These are phyloP conservation scores for Kodamaea sp. DNA, from an alignment of 1,139 yeast genomes.

Conservation along the genomic window DNA sequence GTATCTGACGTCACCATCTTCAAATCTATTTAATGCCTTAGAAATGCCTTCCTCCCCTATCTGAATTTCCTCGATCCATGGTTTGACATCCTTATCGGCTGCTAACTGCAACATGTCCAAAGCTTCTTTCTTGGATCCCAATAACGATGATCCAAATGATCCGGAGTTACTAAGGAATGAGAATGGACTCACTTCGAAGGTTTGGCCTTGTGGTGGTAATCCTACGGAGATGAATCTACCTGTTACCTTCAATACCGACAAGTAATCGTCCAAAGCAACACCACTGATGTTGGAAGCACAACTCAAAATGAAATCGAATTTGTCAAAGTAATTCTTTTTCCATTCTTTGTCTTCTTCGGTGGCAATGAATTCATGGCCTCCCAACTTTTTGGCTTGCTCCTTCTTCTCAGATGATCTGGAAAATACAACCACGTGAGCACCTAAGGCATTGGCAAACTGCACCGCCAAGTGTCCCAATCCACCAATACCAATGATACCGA, in stretches of 20 bases:
- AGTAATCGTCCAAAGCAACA: constrained; percentile 21
- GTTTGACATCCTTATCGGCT: constrained; percentile 49
- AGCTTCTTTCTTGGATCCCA: constrained; percentile 58
- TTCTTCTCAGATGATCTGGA: constrained; percentile 39
- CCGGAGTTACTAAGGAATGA: constrained; percentile 48
- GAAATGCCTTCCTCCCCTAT: constrained; percentile 52
- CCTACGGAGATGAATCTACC: constrained; percentile 29
- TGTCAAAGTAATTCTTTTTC: constrained; percentile 28
- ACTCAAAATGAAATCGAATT: constrained; percentile 49
- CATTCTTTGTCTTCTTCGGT: constrained; percentile 41
- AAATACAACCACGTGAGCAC: constrained; percentile 43
- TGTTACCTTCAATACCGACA: constrained; percentile 23
- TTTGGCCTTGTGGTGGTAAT: constrained; percentile 27
- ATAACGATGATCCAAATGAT: constrained; percentile 41
- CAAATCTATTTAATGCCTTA: constrained; percentile 51
- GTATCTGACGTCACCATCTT: constrained; percentile 59
- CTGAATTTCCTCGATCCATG: constrained; percentile 63
- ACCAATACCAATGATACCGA: constrained; percentile 51
- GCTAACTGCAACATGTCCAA: constrained; percentile 56
- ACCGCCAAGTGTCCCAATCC: constrained; percentile 50
- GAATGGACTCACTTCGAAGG: constrained; percentile 41
- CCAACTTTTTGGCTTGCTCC: constrained; percentile 37
- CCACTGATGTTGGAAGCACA: constrained; percentile 46
- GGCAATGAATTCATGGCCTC: constrained; percentile 43
- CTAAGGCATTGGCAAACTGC: constrained; percentile 43